Evolutionary conservation across 164 flowering plant species (phyloP).

Genomic region (Nelumbo lutea): DNA sequence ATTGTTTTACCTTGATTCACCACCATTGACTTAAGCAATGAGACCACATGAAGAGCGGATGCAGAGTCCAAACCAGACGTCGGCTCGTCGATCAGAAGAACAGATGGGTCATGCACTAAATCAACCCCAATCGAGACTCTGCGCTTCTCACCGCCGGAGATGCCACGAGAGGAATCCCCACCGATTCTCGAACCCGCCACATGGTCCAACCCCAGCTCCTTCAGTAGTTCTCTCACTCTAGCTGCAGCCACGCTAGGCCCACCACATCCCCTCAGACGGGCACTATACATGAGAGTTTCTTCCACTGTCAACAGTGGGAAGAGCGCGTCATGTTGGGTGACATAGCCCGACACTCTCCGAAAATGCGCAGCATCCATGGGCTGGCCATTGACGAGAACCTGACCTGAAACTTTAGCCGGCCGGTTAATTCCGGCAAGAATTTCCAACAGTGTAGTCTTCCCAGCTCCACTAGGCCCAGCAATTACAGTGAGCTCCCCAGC

Average conservation of each 20-base stretch:
- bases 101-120: conserved; percentile 74
- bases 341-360: conserved; percentile 61
- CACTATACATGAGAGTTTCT: conserved; percentile 76
- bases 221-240: conserved; percentile 50
- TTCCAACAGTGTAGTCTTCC: conserved; percentile 77
- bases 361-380: conserved; percentile 42
- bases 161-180: conserved; percentile 38
- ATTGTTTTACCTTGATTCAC: conserved; percentile 64
- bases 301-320: conserved; percentile 82
- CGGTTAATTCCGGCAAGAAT: conserved; percentile 54
- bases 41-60: conserved; percentile 67
- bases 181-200: conserved; percentile 57
- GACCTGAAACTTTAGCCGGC: conserved; percentile 36
- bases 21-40: conserved; percentile 64
- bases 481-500: conserved; percentile 56
- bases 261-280: conserved; percentile 57
- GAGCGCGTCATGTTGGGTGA: conserved; percentile 72
- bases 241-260: conserved; percentile 26
- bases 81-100: conserved; percentile 80
- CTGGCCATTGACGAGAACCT: conserved; percentile 49
- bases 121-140: conserved; percentile 88
- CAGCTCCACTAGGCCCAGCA: conserved; percentile 90
- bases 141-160: conserved; percentile 89
- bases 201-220: conserved; percentile 74
- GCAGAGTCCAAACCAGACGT: conserved; percentile 93